phyloP scores from a whole-genome alignment of 768 basidiomycete genomes.

The Suillus plorans region DNA sequence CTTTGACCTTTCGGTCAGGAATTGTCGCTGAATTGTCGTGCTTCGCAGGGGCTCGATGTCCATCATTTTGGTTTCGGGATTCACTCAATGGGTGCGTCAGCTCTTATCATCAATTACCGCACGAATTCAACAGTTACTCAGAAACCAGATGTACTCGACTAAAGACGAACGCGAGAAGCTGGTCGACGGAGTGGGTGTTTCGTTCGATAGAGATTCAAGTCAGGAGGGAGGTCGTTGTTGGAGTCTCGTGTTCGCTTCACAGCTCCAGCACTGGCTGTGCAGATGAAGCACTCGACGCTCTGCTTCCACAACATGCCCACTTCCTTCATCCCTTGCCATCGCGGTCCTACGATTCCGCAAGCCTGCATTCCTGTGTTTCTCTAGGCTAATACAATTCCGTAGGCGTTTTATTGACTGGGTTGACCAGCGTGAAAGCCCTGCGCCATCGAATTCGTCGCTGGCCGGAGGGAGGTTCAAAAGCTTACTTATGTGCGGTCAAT shows the following conservation, averaged over 20 bases:
- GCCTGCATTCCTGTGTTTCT: neutral
- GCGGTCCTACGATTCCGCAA: neutral
- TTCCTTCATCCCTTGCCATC: neutral
- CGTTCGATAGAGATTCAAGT: neutral
- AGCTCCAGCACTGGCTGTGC: too few species aligned
- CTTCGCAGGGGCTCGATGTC: neutral
- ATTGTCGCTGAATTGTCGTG: neutral
- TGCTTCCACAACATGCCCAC: too few species aligned
- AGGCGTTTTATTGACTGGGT: conserved; percentile 47
- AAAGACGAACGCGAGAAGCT: neutral
- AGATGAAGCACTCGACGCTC: too few species aligned
- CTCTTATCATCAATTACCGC: neutral
- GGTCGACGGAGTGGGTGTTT: neutral
- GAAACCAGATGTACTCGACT: neutral
- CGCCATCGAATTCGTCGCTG: conserved; percentile 74
- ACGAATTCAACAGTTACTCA: neutral
- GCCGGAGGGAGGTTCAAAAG: conserved; percentile 80
- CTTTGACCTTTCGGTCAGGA: neutral
- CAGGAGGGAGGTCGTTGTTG: neutral
- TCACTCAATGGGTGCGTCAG: neutral
- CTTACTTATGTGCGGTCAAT: conserved; percentile 85
- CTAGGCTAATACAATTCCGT: neutral
- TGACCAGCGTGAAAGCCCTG: conserved; percentile 83
- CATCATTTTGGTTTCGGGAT: neutral
- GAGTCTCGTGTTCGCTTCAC: neutral